These are phyloP conservation scores for Diaporthe sp. DNA, from an alignment of 2,329 filamentous ascomycete species.

Conservation along the genomic window DNA sequence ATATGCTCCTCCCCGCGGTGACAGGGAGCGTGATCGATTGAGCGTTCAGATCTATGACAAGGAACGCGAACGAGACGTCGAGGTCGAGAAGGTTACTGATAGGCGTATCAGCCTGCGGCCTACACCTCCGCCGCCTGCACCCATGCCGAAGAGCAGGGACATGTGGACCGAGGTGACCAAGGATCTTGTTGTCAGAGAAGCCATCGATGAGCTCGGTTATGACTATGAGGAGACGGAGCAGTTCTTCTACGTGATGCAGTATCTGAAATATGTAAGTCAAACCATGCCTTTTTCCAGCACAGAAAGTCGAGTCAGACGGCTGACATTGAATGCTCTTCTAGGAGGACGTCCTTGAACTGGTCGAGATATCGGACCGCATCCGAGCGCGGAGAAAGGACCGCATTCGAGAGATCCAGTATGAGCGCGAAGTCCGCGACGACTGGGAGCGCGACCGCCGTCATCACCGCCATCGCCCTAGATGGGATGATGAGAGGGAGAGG, in stretches of 20 bases:
- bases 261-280: slow-evolving; percentile 84
- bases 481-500: slow-evolving; percentile 68
- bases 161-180: slow-evolving; percentile 99
- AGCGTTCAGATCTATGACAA: slow-evolving; percentile 62
- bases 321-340: slow-evolving; percentile 56
- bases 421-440: slow-evolving; percentile 69
- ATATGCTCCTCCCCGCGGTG: slow-evolving; percentile 48
- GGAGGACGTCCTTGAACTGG: slow-evolving; percentile 89
- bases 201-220: slow-evolving; percentile 87
- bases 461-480: slow-evolving; percentile 52
- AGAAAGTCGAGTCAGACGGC: slow-evolving; percentile 38
- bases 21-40: slow-evolving; percentile 55
- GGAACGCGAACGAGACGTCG: slow-evolving; percentile 61
- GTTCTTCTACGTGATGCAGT: slow-evolving; percentile 94
- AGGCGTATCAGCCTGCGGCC: slow-evolving; percentile 58
- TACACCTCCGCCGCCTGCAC: slow-evolving; percentile 51
- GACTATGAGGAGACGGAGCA: slow-evolving; percentile 90
- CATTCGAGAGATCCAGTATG: slow-evolving; percentile 68
- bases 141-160: slow-evolving; percentile 63
- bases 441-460: slow-evolving; percentile 55
- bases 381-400: slow-evolving; percentile 71
- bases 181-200: slow-evolving; percentile 88
- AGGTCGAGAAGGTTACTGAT: slow-evolving; percentile 70
- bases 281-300: not conserved
- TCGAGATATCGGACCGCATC: slow-evolving; percentile 86